Percentiles rank a stretch among this genome's conserved stretches.
Evolutionary conservation across 495 filamentous ascomycete species (phyloP).

Genomic region (Chlorociboria aeruginascens): DNA sequence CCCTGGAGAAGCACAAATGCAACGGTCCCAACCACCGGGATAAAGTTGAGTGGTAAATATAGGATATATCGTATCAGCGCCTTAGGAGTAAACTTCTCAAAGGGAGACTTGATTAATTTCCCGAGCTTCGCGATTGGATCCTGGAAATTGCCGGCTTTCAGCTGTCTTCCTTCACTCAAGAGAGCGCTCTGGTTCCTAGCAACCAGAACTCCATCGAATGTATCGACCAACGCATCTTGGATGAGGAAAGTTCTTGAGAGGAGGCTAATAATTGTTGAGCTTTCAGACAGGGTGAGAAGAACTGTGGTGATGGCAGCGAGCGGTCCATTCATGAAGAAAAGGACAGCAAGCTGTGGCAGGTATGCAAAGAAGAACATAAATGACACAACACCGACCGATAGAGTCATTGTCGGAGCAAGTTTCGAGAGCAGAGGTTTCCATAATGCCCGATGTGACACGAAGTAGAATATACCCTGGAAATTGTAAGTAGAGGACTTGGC

Average conservation of each 20-base stretch:
- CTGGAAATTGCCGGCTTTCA: constrained; percentile 39
- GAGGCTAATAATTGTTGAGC: constrained; percentile 62
- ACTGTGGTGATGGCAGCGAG: constrained; percentile 67
- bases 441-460: constrained; percentile 49
- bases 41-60: constrained; percentile 82
- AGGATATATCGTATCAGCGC: constrained; percentile 57
- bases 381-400: constrained; percentile 38
- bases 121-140: constrained; percentile 62
- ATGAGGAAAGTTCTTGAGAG: constrained; percentile 66
- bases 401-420: constrained; percentile 52
- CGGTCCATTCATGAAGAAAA: constrained; percentile 78
- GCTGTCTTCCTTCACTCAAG: constrained; percentile 58
- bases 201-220: constrained; percentile 75
- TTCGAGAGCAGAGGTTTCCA: constrained; percentile 60
- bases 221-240: constrained; percentile 72
- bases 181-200: constrained; percentile 41
- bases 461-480: constrained; percentile 65
- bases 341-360: constrained; percentile 69
- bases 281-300: constrained; percentile 70
- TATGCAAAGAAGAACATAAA: constrained; percentile 85
- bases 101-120: constrained; percentile 56
- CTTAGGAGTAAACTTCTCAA: constrained; percentile 51
- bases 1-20: constrained; percentile 72
- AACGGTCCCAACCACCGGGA: constrained; percentile 74
- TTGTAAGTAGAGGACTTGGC: not conserved